Evolutionary conservation across 1,139 yeast species (phyloP).

Genomic region (Spathaspora sp.): DNA sequence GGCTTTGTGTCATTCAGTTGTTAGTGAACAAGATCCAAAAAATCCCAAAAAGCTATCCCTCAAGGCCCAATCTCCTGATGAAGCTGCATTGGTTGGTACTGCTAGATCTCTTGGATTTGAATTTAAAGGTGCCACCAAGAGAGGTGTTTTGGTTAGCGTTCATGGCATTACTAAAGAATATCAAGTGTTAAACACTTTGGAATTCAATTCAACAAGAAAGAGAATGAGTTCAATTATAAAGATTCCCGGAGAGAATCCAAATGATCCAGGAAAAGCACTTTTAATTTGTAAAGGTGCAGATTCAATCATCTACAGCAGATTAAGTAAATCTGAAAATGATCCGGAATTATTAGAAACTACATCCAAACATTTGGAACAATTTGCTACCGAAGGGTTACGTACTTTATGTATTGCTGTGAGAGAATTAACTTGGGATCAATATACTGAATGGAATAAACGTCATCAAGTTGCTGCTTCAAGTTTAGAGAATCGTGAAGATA

Average conservation of each 20-base stretch:
- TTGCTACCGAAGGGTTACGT: slow-evolving; percentile 49
- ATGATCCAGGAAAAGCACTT: slow-evolving; percentile 38
- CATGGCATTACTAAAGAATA: slow-evolving; percentile 47
- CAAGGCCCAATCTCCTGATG: slow-evolving; percentile 67
- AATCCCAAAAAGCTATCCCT: slow-evolving; percentile 36
- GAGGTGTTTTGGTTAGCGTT: slow-evolving; percentile 41
- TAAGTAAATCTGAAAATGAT: slow-evolving; percentile 34
- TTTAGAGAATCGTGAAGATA: slow-evolving; percentile 42
- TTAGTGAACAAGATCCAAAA: slow-evolving; percentile 47
- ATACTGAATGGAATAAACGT: slow-evolving; percentile 42
- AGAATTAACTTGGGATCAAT: slow-evolving; percentile 43
- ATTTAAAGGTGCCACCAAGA: slow-evolving; percentile 47
- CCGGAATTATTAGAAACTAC: slow-evolving; percentile 32
- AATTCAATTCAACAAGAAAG: slow-evolving; percentile 53
- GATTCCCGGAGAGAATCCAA: slow-evolving; percentile 39
- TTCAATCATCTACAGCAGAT: slow-evolving; percentile 43
- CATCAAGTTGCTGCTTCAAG: slow-evolving; percentile 45
- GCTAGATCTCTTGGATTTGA: slow-evolving; percentile 57
- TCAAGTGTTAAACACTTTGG: slow-evolving; percentile 50
- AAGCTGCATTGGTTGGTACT: slow-evolving; percentile 61
- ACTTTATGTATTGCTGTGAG: slow-evolving; percentile 49
- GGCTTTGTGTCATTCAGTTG: slow-evolving; percentile 61
- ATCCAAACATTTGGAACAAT: slow-evolving; percentile 42
- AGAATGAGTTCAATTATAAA: slow-evolving; percentile 91
- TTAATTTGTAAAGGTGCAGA: slow-evolving; percentile 53